Percentiles rank a stretch among this genome's conserved stretches.
phyloP scores from a whole-genome alignment of 1,284 basidiomycete genomes.

The Vanrija sp. region DNA sequence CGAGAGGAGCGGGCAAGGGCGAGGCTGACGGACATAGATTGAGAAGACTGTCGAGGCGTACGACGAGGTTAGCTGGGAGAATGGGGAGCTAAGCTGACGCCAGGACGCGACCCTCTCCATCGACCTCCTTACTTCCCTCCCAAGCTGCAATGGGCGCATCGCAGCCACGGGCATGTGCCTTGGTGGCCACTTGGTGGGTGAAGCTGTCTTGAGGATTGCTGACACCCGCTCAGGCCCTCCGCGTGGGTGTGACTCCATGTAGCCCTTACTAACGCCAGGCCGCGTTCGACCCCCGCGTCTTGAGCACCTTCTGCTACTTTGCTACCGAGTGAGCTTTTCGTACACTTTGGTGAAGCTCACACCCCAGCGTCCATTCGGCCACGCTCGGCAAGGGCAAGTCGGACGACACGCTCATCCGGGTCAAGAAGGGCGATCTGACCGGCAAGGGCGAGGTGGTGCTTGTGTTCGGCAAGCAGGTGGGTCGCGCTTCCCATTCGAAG shows the following conservation, averaged over 20 bases:
- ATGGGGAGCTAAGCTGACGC: neutral
- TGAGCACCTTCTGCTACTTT: conserved; percentile 85
- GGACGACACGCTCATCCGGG: conserved; percentile 69
- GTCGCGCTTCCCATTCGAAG: conserved; percentile 10
- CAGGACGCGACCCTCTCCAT: conserved; percentile 73
- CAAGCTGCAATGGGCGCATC: conserved; percentile 83
- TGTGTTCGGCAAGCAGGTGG: conserved; percentile 88
- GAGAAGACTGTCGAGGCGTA: conserved; percentile 79
- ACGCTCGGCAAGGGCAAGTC: conserved; percentile 75
- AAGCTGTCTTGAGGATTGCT: neutral
- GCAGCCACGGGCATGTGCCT: conserved; percentile 57
- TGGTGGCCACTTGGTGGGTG: conserved; percentile 55
- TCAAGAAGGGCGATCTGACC: conserved; percentile 67
- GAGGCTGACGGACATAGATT: conserved; percentile 53
- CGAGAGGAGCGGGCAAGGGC: neutral
- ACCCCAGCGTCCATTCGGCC: conserved; percentile 63
- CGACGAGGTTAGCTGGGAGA: conserved; percentile 61
- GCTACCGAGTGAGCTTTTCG: conserved; percentile 62
- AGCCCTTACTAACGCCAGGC: conserved; percentile 54
- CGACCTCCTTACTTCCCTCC: conserved; percentile 66
- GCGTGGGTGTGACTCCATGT: conserved; percentile 44
- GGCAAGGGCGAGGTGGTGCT: conserved; percentile 80
- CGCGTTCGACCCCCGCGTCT: conserved; percentile 77
- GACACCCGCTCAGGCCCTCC: conserved; percentile 52
- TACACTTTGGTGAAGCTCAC: neutral